Evolutionary conservation across 805 yeast species (phyloP), one percentile per base, ranked within the genome.

Genomic region (Lachancea fermentati): DNA sequence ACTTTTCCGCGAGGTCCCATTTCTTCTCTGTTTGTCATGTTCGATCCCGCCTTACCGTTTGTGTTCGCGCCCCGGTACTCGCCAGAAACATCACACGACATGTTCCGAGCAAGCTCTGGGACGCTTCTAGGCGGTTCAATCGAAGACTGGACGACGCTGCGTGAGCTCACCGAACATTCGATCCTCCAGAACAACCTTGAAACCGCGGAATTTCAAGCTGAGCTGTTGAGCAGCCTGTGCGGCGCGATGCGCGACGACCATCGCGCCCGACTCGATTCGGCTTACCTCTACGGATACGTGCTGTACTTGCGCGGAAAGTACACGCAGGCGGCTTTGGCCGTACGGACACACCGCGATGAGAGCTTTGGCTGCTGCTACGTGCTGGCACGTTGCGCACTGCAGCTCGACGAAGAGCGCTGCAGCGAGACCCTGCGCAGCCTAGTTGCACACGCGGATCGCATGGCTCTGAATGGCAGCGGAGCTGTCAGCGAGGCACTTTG

Each of bases 191-290:
- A 55, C 32, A 61, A 61, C 35, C 47, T 47, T 33, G 58, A 54
- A 11, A 83, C 89, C 19, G 97, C 97, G 1, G 88, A 81, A 54
- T 86, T 93, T 63, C 80, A 91, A 4, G 78, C 88, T 13, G 97
- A 93, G 58, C 69, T 95, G 48, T 67, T 87, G 16, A 62, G 83
- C 25, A 86, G 95, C 2, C 35, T 48, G 30, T 53, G 47, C 8
- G 30, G 38, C n/a, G 34, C 33, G 11, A 29, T 14, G 26, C 30
- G 34, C 30, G 45, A 37, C 13, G 60, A 69, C 4, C 54, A 53
- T 13, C 39, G 45, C 8, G 52, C 55, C 29, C 73, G 76, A 46
- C 58, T 73, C 4, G 85, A 81, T 39, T 73, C 89, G 7, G 57
- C 75, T 3, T 84, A 86, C 58, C 65, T 88, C 30, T 79, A 84